These are phyloP conservation scores for Mycena amicta DNA, from an alignment of 768 basidiomycete genomes.

Conservation along the genomic window DNA sequence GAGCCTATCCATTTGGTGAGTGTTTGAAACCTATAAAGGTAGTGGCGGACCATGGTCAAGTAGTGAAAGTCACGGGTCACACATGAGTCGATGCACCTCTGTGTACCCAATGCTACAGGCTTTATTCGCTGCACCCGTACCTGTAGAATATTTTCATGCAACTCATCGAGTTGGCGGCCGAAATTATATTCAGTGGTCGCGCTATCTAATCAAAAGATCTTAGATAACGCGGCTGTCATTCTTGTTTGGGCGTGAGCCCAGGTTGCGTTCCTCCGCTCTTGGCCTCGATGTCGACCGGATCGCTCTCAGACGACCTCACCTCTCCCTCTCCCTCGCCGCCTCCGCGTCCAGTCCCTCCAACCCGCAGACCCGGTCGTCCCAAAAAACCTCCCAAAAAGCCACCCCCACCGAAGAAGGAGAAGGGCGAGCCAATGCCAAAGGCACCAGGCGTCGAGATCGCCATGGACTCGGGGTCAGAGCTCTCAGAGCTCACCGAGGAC, in stretches of 20 bases:
- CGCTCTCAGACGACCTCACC: background rate
- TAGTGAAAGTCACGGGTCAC: background rate
- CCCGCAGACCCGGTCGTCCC: background rate
- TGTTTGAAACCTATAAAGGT: no score
- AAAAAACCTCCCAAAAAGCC: conserved; percentile 1
- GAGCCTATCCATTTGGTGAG: conserved; percentile 59
- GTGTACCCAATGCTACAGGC: no score
- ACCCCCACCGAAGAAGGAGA: background rate
- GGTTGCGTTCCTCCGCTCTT: background rate
- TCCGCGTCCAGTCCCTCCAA: background rate
- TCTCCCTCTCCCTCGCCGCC: background rate
- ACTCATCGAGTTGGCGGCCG: no score
- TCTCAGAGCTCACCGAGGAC: conserved; percentile 8
- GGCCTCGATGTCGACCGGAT: background rate
- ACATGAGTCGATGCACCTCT: no score
- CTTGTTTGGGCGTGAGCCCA: background rate
- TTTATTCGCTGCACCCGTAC: no score
- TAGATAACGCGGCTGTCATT: background rate
- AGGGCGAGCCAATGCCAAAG: background rate
- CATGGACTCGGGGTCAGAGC: conserved; percentile 3
- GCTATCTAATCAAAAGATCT: no score
- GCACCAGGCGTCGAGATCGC: background rate
- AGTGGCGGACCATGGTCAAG: conserved; percentile 3
- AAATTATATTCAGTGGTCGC: no score
- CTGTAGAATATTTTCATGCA: no score